These are phyloP conservation scores for Aurinia saxatilis DNA, from an alignment of 345 rosid species.

Conservation along the genomic window DNA sequence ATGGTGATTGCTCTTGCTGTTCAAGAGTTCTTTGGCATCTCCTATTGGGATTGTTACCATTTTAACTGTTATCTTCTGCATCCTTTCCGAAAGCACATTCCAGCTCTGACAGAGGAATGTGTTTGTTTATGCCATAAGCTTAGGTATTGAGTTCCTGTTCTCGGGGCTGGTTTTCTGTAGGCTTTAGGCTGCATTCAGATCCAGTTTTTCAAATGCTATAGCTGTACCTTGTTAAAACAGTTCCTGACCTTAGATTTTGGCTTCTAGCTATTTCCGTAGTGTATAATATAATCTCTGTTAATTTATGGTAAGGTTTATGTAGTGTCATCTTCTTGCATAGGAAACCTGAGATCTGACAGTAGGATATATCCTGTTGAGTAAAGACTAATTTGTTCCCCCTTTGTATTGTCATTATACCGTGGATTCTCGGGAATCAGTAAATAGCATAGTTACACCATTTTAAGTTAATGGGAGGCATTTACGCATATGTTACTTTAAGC, in stretches of 20 bases:
- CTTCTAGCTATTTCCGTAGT: neutral
- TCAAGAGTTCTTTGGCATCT: neutral
- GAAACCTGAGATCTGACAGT: neutral
- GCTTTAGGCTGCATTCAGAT: neutral
- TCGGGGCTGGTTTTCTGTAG: neutral
- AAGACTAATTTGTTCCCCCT: neutral
- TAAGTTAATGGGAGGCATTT: neutral
- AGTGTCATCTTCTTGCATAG: conserved; percentile 6
- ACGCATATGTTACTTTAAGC: neutral
- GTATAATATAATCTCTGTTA: neutral
- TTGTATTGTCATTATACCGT: neutral
- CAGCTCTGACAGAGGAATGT: neutral
- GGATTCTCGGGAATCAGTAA: neutral
- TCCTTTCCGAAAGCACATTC: neutral
- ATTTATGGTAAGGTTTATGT: neutral
- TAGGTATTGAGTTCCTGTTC: neutral
- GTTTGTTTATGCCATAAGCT: neutral
- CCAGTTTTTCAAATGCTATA: neutral
- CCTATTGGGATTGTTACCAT: neutral
- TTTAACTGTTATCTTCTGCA: neutral
- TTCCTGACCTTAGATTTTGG: neutral
- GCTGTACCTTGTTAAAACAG: neutral
- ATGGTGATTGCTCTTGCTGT: neutral
- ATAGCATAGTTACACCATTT: neutral
- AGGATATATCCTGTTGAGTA: conserved; percentile 2